Evolutionary conservation across 345 rosid species (phyloP), one percentile per base, ranked within the genome.

Genomic region (Salix arbutifolia): DNA sequence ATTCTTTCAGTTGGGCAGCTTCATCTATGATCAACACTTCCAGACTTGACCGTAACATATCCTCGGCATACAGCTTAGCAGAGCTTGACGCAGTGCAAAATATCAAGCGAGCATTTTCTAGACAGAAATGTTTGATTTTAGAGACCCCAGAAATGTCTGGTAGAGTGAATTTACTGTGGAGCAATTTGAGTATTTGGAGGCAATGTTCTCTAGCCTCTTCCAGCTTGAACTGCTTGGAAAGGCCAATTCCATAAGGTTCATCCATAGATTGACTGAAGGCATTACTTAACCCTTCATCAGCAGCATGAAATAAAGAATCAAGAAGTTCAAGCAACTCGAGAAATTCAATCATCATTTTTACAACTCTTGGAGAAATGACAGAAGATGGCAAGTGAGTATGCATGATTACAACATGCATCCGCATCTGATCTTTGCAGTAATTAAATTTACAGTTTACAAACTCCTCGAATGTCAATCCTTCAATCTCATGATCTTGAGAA

Each of bases 381-480:
- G 69, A 2, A 16, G 90, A 82, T 71, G 88, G 88, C 72, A 85
- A 60, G 77, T 87, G 90, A 46, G 76, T 69, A 44, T 53, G 78
- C 72, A 85, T 46, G 78, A 81, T 80, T 44, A 83, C 25, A 44
- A 74, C 74, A 25, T 73, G 83, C 61, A 35, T 7, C 4, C 74
- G 28, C 71, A 87, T 69, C 44, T 69, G 58, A 21, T 40, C 35
- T 16, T 67, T 37, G 14, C 80, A 30, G 35, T 1, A 13, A 2
- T 37, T 46, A 68, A 87, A 75, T 61, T 78, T 11, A 50, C 78
- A 17, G 50, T 46, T 13, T 4, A 84, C 35, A 67, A 78, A 84
- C 14, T 76, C 76, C 26, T 74, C 8, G 21, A 74, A 74, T 28
- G 83, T 68, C 31, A 46, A 46, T 46, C 50, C 50, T 46, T 46